Conservation (phyloP, 2,329 filamentous ascomycete species). For the Xenosphaeropsis pyriputrescens region DNA sequence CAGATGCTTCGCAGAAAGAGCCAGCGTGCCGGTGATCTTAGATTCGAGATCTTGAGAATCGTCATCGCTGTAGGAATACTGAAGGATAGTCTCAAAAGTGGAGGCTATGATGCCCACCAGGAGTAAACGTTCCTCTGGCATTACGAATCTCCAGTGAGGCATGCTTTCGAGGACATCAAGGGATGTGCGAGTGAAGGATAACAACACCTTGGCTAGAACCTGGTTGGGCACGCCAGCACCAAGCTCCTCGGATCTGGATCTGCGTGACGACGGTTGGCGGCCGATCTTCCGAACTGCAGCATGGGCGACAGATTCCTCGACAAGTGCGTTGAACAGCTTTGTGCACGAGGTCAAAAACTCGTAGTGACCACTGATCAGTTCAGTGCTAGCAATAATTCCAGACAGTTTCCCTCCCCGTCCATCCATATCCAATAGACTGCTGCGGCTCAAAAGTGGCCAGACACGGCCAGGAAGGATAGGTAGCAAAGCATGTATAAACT, state of each 20-base stretch:
- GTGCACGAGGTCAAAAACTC: constrained; percentile 63
- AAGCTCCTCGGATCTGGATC: constrained; percentile 32
- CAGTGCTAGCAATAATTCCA: constrained; percentile 66
- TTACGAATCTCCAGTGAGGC: constrained; percentile 69
- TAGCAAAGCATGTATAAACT: constrained; percentile 64
- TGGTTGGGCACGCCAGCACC: constrained; percentile 68
- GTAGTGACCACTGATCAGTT: constrained; percentile 63
- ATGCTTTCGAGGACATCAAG: constrained; percentile 80
- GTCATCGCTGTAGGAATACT: constrained; percentile 62
- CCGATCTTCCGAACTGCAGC: constrained; percentile 50
- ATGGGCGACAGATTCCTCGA: constrained; percentile 61
- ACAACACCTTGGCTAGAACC: constrained; percentile 54
- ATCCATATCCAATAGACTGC: constrained; percentile 63
- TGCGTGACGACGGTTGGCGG: constrained; percentile 30
- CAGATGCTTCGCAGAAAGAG: constrained; percentile 60
- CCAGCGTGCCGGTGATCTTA: constrained; percentile 33
- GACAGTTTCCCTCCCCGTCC: constrained; percentile 64
- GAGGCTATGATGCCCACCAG: constrained; percentile 55
- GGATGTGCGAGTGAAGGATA: constrained; percentile 59
- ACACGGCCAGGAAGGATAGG: constrained; percentile 64
- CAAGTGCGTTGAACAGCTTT: constrained; percentile 56
- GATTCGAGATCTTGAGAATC: constrained; percentile 29
- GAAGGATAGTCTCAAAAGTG: constrained; percentile 57
- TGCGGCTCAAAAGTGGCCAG: constrained; percentile 80
- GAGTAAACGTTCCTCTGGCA: constrained; percentile 49